Evolutionary conservation across 1,284 basidiomycete species (phyloP), one percentile per base, ranked within the genome.

Genomic region (Bjerkandera adusta): DNA sequence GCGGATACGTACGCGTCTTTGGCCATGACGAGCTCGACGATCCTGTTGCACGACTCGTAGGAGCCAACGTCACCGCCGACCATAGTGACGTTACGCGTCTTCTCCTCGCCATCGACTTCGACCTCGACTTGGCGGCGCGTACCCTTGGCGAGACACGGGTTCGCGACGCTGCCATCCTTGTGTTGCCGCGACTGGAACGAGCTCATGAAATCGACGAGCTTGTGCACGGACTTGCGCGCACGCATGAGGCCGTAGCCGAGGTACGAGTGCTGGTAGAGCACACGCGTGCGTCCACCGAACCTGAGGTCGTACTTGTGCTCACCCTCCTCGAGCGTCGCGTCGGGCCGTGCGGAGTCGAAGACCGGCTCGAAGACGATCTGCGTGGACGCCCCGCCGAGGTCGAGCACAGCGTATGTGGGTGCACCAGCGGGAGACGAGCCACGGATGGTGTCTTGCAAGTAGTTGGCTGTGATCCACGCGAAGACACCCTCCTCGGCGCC

Each of bases 381-480:
- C 16, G 96, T 99, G 43, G 92, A 96, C 15, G 90, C 96, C 5
- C 97, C 96, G 8, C 96, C 97, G 39, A 99, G 82, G 64, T 99
- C 96, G 55, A 99, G 85, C 37, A 97, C 92, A 15, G 95, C 96
- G 51, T 91, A 91, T n/a, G 92, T 85, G 45, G 71, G 73, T 5
- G 71, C 69, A 22, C 68, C 68, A 26, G 67, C 54, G 2, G 69
- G 66, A n/a, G 75, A 66, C 45, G 74, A 75, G 26, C 77, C 72
- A 15, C 83, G 77, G 56, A 96, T 83, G 38, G 85, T 83, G 43
- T 77, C 77, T 40, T 95, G 72, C 27, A 96, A 75, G 68, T 97
- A 98, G 69, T 99, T 99, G 53, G 92, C 92, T 10, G 95, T 97
- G 61, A 98, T 94, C 96, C 96, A 99, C 15, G 95, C 94, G 65